These are phyloP conservation scores for Chloridella minuta DNA, from an alignment of 352 stramenopile genomes.

Conservation along the genomic window DNA sequence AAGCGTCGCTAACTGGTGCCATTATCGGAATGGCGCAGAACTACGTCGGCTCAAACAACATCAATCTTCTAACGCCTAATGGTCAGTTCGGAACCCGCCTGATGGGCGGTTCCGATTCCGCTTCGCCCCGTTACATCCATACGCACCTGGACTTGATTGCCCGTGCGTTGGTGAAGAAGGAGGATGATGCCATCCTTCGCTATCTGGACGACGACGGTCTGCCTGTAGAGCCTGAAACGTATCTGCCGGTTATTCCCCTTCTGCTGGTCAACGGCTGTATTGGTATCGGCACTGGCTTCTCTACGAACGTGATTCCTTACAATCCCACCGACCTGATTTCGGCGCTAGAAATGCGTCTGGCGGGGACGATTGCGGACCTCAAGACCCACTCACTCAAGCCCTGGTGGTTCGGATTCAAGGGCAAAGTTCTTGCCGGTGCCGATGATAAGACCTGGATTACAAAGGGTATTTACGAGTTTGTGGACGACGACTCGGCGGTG, in stretches of 20 bases:
- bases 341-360: conserved; percentile 1
- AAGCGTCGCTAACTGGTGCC: conserved; percentile 58
- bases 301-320: conserved; percentile 53
- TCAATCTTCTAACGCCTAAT: conserved; percentile 61
- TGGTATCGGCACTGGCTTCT: conserved; percentile 84
- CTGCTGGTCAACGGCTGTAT: conserved; percentile 73
- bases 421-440: conserved; percentile 27
- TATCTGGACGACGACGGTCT: conserved; percentile 58
- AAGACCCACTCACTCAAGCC: conserved; percentile 31
- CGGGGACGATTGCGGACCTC: conserved; percentile 28
- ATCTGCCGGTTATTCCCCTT: conserved; percentile 75
- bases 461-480: too few species aligned
- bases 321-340: conserved; percentile 50
- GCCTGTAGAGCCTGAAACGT: conserved; percentile 49
- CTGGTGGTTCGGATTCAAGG: conserved; percentile 57
- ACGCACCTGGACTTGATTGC: conserved; percentile 49
- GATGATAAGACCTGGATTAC: too few species aligned
- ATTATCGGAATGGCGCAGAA: conserved; percentile 93
- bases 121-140: conserved; percentile 62
- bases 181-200: conserved; percentile 50
- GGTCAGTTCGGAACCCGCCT: conserved; percentile 86
- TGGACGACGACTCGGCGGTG: too few species aligned
- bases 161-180: conserved; percentile 39
- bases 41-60: conserved; percentile 92
- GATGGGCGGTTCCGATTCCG: conserved; percentile 70